Evolutionary conservation across 768 basidiomycete species (phyloP), one percentile per base, ranked within the genome.

Genomic region (Tephrocybe sp.): DNA sequence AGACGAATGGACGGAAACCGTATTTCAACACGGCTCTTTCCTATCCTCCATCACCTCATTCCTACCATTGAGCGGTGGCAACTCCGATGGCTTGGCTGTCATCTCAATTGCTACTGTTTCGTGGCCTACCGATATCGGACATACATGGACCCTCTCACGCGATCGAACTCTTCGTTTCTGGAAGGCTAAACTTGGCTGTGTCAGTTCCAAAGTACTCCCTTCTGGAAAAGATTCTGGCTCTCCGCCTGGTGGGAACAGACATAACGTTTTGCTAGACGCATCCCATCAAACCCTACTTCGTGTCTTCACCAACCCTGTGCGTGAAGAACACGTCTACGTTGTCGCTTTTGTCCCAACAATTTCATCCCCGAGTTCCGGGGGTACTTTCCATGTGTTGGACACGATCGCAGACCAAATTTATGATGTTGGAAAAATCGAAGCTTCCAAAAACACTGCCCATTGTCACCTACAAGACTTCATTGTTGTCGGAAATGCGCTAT

Each of bases 111-210:
- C 89, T 5, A 83, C 83, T 39, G 78, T 85, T 65, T 81, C 87
- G 36, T 87, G 84, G 69, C 88, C 88, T 14, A 87, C 85, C 12
- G 87, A 89, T 62, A 74, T 88, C 50, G 79, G 76, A 32, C 76
- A 89, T 59, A 72, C 87, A 17, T 96, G 91, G 82, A 86, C 92
- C 1, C 76, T 98, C 36, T 93, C 94, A 8, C 78, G 92, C 48
- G 92, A 97, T 71, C 79, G 88, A 48, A 86, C 84, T 31, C 73
- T 98, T 36, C 80, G 92, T 34, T 73, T 89, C 38, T 98, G 94
- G 94, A 87, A 88, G 56, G 76, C 84, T 23, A 81, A 85, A 64
- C 73, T 82, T 48, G 85, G 85, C 39, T 87, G 89, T 62, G 76
- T 86, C n/a, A 78, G 83, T 26, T 79, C 80, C 30, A 84, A 79